These are phyloP conservation scores for Camillea tinctor DNA, from an alignment of 2,329 filamentous ascomycete genomes.

Conservation along the genomic window DNA sequence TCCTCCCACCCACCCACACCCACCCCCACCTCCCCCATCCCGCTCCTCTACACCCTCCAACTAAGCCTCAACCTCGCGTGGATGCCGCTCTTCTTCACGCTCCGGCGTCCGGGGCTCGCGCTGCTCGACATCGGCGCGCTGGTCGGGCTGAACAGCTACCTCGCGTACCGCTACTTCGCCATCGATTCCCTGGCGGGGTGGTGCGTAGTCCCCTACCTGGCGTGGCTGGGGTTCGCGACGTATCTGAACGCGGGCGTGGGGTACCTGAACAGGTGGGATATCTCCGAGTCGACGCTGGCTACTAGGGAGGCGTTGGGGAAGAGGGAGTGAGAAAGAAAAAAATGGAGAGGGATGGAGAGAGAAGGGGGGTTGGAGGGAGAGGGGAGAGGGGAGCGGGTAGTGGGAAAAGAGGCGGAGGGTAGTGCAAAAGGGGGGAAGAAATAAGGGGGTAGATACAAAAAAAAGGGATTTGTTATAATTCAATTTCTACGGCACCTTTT, in stretches of 20 bases:
- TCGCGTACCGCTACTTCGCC: conserved; percentile 73
- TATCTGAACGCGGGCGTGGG: conserved; percentile 75
- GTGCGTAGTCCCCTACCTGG: conserved; percentile 77
- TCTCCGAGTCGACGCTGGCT: conserved; percentile 36
- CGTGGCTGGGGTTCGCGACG: conserved; percentile 83
- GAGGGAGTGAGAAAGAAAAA: conserved; percentile 15
- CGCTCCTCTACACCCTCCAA: conserved; percentile 84
- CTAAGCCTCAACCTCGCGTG: conserved; percentile 81
- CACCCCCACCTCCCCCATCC: conserved; percentile 63
- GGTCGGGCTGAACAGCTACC: conserved; percentile 67
- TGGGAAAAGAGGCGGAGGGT: too few species aligned
- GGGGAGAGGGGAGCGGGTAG: too few species aligned
- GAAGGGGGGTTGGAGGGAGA: background rate
- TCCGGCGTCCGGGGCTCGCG: conserved; percentile 70
- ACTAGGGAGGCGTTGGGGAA: conserved; percentile 32
- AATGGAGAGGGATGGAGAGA: background rate
- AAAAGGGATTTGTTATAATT: too few species aligned
- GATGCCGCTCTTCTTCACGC: conserved; percentile 91
- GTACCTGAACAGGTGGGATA: conserved; percentile 67
- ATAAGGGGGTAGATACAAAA: too few species aligned
- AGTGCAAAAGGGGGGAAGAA: too few species aligned
- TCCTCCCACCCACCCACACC: conserved; percentile 72
- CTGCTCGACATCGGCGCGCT: conserved; percentile 73
- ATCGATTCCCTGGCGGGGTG: conserved; percentile 72
- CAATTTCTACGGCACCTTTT: too few species aligned